Evolutionary conservation across 495 filamentous ascomycete genomes (phyloP), one percentile per base, ranked within the genome.

Genomic region (Diplogelasinospora grovesii): DNA sequence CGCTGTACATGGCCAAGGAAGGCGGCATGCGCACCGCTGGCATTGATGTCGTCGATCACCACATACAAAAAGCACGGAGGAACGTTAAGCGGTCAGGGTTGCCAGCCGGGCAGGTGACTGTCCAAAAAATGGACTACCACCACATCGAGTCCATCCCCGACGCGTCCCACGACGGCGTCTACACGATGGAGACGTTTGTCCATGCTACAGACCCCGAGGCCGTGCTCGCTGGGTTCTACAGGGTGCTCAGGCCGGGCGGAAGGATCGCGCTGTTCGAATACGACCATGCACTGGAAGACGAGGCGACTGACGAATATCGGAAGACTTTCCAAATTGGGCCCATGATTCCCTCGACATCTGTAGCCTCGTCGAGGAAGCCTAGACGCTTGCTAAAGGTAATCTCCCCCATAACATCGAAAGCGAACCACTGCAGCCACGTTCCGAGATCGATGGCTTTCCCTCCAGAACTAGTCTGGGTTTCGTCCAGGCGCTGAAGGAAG

Each of bases 121-220:
- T 70, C 9, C 52, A 53, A 9, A 60, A 57, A 41, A 69, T 63
- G 44, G 70, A 79, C 52, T 79, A 78, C 50, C 74, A 78, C 48
- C 57, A 77, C 43, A 61, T 79, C 1, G 52, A 70, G 7, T 33
- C 39, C 5, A 57, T 73, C 23, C 41, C 46, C 5, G 35, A 46
- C 23, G 49, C 45, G 8, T 68, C 64, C 0, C 66, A 73, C 38
- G 71, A 79, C 43, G 75, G 75, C 13, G 48, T 71, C 35, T 79
- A 78, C 47, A 77, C 74, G 1, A 76, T 77, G 63, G 75, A 79
- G 47, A 79, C 74, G 0, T 64, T 78, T 19, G 72, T 77, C 4
- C 73, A 80, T 45, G 71, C 76, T 5, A 74, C 64, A 1, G 66
- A 78, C 15, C 67, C 68, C 5, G 48, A 63, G 38, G 61, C 57